Evolutionary conservation across 2,329 filamentous ascomycete species (phyloP).

Genomic region (Fusarium nygamai): DNA sequence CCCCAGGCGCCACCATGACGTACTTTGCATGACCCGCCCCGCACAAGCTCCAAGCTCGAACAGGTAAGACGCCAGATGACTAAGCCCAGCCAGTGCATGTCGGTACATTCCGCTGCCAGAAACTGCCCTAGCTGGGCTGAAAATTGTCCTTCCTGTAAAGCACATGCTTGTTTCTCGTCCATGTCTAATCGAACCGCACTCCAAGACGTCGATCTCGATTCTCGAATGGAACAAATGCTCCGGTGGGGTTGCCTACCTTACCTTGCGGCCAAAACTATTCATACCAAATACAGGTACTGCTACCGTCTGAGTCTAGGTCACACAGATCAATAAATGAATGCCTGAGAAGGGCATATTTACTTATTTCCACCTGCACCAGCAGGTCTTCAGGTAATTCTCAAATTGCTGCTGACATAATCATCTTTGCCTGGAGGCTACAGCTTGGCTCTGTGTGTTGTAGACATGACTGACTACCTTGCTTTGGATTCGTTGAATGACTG

Average conservation of each 20-base stretch:
- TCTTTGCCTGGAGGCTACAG: neutral
- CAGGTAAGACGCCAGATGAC: slow-evolving; percentile 22
- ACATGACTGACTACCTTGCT: neutral
- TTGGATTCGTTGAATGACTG: neutral
- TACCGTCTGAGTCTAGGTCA: neutral
- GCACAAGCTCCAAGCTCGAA: slow-evolving; percentile 38
- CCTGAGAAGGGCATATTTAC: neutral
- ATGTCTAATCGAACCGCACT: slow-evolving; percentile 4
- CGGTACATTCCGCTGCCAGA: slow-evolving; percentile 20
- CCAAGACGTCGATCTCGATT: slow-evolving; percentile 22
- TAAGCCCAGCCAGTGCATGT: neutral
- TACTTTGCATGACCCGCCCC: slow-evolving; percentile 30
- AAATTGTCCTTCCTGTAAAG: slow-evolving; percentile 3
- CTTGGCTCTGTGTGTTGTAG: neutral
- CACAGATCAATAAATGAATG: neutral
- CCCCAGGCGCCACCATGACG: slow-evolving; percentile 39
- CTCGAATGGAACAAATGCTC: slow-evolving; percentile 35
- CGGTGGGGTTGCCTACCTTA: neutral
- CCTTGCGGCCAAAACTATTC: neutral
- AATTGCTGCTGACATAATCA: neutral
- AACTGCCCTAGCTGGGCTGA: neutral
- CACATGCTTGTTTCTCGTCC: slow-evolving; percentile 20
- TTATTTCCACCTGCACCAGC: neutral
- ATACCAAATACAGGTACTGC: neutral
- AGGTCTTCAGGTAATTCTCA: neutral